These are phyloP conservation scores for Mycosphaerella arachidis DNA, from an alignment of 2,329 filamentous ascomycete genomes.

Conservation along the genomic window DNA sequence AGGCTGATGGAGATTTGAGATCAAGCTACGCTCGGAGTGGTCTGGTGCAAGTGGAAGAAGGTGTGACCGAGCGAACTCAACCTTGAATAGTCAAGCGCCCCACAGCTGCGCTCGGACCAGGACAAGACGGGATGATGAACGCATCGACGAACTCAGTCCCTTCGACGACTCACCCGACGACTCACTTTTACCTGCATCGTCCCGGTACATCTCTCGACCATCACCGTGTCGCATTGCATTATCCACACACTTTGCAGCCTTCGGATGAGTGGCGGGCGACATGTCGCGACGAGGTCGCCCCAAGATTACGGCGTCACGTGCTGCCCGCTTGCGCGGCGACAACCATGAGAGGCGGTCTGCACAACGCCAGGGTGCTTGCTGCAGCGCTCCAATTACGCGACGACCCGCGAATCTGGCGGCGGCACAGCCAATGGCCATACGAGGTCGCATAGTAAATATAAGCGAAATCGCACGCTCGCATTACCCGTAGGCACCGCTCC, in stretches of 20 bases:
- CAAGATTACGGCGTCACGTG: neutral
- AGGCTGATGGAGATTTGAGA: slow-evolving; percentile 4
- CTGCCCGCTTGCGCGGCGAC: slow-evolving; percentile 2
- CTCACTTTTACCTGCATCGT: neutral
- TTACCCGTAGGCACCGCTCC: neutral
- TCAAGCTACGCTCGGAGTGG: slow-evolving; percentile 5
- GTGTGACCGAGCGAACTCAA: slow-evolving; percentile 1
- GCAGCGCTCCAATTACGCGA: neutral
- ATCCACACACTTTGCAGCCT: neutral
- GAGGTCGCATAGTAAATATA: neutral
- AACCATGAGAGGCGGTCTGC: slow-evolving; percentile 16
- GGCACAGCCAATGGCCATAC: slow-evolving; percentile 2
- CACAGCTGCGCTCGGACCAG: neutral
- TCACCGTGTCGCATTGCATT: neutral
- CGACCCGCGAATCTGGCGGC: neutral
- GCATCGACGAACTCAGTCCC: slow-evolving; percentile 1
- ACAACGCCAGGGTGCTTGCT: slow-evolving; percentile 8
- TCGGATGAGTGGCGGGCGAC: neutral
- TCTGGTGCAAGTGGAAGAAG: neutral
- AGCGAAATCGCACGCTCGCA: neutral
- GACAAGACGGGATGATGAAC: slow-evolving; percentile 2
- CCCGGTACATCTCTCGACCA: neutral
- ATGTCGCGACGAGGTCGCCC: neutral
- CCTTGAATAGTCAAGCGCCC: neutral
- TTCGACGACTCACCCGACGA: neutral